phyloP scores from a whole-genome alignment of 148 eudicot species.

The Rhododendron molle region DNA sequence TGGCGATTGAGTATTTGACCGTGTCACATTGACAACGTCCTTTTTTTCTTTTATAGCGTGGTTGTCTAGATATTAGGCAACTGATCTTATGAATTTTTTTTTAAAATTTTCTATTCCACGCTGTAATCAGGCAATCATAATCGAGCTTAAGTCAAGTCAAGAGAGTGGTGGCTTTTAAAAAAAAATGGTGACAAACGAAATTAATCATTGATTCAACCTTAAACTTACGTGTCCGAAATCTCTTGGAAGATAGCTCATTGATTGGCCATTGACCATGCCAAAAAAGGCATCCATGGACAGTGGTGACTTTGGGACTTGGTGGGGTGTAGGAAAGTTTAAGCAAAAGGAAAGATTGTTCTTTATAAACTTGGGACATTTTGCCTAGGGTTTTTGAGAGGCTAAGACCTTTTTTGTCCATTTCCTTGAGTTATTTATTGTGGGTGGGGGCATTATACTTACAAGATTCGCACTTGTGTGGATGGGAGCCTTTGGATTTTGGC shows the following conservation, averaged over 20 bases:
- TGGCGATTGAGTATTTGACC: background rate
- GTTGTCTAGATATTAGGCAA: background rate
- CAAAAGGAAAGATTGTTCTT: background rate
- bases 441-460: background rate
- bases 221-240: background rate
- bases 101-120: background rate
- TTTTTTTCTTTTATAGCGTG: background rate
- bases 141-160: background rate
- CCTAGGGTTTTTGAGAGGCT: background rate
- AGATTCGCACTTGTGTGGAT: constrained; percentile 6
- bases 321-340: background rate
- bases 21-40: background rate
- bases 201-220: background rate
- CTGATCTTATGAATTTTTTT: background rate
- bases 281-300: background rate
- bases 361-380: constrained; percentile 10
- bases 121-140: background rate
- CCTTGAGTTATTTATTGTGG: background rate
- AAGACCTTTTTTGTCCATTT: constrained; percentile 3
- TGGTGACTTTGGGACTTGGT: background rate
- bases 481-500: constrained; percentile 14
- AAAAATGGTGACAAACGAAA: background rate
- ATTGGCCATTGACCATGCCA: background rate
- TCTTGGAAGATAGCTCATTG: background rate
- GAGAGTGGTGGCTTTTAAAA: background rate